Conservation (phyloP, 306 rosid species). For the Ceratonia siliqua region DNA sequence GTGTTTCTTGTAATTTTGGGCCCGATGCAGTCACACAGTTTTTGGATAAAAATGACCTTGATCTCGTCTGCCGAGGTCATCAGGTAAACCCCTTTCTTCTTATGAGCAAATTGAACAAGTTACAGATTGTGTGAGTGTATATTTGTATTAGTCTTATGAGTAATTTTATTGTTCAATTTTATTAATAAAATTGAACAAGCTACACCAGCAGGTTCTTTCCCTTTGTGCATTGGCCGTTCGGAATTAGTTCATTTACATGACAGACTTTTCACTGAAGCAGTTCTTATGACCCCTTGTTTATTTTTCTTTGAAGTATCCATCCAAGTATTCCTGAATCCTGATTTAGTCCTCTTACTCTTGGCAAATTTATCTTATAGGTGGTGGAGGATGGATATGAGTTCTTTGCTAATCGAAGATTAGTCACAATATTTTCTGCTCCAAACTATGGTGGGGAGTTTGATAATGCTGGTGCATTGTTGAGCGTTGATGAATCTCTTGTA, state of each 20-base stretch:
- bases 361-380: constrained; percentile 50
- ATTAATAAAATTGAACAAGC: neutral
- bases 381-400: constrained; percentile 90
- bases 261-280: neutral
- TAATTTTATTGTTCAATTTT: neutral
- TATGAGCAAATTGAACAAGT: neutral
- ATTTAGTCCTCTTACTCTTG: neutral
- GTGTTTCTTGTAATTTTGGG: constrained; percentile 75
- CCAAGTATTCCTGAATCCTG: neutral
- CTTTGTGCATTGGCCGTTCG: neutral
- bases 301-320: no score
- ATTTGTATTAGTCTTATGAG: neutral
- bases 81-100: constrained; percentile 38
- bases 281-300: no score
- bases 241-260: constrained; percentile 2
- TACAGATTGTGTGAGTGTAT: neutral
- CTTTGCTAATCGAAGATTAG: constrained; percentile 72
- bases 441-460: constrained; percentile 92
- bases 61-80: constrained; percentile 81
- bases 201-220: neutral
- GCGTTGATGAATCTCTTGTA: constrained; percentile 73
- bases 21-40: constrained; percentile 55
- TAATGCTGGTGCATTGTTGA: constrained; percentile 78
- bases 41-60: constrained; percentile 73
- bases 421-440: constrained; percentile 90